These are phyloP conservation scores for Tetrahymena thermophila DNA, from an alignment of 73 alveolate genomes.

Conservation along the genomic window DNA sequence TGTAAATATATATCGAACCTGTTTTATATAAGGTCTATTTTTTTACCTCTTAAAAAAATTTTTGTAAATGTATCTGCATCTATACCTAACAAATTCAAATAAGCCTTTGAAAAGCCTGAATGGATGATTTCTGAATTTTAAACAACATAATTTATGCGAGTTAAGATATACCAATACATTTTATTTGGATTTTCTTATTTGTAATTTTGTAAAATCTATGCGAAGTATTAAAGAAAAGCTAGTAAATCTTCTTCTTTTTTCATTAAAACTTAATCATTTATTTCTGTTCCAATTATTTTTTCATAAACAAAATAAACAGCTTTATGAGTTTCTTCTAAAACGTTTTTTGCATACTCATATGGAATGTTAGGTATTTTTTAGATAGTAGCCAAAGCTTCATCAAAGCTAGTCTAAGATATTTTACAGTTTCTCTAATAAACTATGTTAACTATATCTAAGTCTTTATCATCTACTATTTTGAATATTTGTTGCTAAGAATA, in stretches of 20 bases:
- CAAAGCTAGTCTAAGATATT: background rate
- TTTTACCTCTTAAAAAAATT: background rate
- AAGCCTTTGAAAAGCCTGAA: background rate
- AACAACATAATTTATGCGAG: background rate
- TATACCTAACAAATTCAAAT: background rate
- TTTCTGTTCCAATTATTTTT: background rate
- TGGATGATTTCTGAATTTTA: background rate
- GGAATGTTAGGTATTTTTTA: background rate
- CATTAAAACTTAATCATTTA: background rate
- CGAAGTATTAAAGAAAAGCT: background rate
- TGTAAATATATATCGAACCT: background rate
- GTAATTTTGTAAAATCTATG: background rate
- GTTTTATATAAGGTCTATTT: background rate
- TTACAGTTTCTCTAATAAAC: background rate
- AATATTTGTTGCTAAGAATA: background rate
- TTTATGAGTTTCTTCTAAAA: background rate
- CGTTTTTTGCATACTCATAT: background rate
- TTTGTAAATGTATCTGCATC: background rate
- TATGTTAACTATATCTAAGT: background rate
- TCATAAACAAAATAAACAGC: background rate
- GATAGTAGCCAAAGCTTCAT: background rate
- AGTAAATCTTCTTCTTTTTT: background rate
- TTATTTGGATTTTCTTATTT: background rate
- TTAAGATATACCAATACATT: background rate
- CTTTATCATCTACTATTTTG: background rate